These are phyloP conservation scores for Aplosporella prunicola DNA, from an alignment of 2,329 filamentous ascomycete genomes.

Conservation along the genomic window DNA sequence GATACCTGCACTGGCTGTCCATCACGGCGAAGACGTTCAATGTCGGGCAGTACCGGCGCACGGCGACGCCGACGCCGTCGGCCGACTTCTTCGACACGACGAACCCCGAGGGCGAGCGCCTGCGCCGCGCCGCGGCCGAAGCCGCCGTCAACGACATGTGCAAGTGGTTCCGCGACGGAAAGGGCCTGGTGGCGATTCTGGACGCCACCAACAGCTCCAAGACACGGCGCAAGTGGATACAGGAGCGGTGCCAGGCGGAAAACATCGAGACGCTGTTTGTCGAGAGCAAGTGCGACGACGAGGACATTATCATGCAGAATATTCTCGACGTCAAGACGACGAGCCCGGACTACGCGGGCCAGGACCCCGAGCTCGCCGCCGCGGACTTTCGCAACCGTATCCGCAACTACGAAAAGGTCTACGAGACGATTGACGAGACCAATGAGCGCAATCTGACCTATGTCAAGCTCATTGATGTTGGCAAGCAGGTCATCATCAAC, in stretches of 20 bases:
- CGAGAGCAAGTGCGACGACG: constrained; percentile 93
- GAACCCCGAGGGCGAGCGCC: constrained; percentile 83
- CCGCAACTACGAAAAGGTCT: constrained; percentile 93
- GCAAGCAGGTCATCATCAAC: constrained; percentile 95
- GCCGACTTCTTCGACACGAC: constrained; percentile 92
- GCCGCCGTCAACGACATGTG: constrained; percentile 91
- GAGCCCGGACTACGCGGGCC: constrained; percentile 86
- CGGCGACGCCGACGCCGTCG: constrained; percentile 77
- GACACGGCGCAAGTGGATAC: constrained; percentile 79
- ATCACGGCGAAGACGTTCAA: constrained; percentile 94
- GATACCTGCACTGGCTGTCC: constrained; percentile 94
- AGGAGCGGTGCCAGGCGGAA: constrained; percentile 64
- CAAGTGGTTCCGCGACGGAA: constrained; percentile 69
- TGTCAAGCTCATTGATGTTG: constrained; percentile 94
- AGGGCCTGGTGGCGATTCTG: constrained; percentile 82
- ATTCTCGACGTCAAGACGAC: constrained; percentile 96
- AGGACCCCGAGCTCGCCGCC: constrained; percentile 86
- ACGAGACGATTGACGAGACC: constrained; percentile 84
- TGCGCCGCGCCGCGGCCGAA: constrained; percentile 79
- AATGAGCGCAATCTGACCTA: constrained; percentile 86
- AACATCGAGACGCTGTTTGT: constrained; percentile 89
- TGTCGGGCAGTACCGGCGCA: constrained; percentile 88
- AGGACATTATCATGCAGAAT: constrained; percentile 95
- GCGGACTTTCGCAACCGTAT: constrained; percentile 90
- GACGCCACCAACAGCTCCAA: constrained; percentile 98